Evolutionary conservation across 208 protist genomes (phyloP).

Genomic region (Entamoeba invadens): DNA sequence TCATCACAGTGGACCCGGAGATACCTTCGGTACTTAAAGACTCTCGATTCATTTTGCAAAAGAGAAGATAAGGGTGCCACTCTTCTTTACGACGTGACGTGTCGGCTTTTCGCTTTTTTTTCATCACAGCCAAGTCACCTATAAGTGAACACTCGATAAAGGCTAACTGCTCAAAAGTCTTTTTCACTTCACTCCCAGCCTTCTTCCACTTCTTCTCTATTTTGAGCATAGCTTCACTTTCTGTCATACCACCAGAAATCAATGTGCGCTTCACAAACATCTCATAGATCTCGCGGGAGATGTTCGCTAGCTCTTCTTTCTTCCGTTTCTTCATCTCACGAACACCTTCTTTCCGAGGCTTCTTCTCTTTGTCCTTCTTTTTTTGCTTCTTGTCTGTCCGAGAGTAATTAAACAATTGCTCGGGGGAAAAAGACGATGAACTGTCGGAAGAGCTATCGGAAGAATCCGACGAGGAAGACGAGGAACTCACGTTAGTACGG

Average conservation of each 20-base stretch:
- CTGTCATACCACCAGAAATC: not conserved
- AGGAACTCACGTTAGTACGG: too few relatives aligned
- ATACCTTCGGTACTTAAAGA: not conserved
- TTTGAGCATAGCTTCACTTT: not conserved
- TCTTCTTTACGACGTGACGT: not conserved
- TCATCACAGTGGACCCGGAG: not conserved
- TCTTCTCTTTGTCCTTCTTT: not conserved
- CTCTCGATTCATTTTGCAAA: not conserved
- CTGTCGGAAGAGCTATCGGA: not conserved
- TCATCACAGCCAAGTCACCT: not conserved
- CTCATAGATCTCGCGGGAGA: not conserved
- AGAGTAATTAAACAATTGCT: too few relatives aligned
- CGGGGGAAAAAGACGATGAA: not conserved
- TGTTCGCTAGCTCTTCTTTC: not conserved
- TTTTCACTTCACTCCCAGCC: not conserved
- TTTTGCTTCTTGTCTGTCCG: not conserved
- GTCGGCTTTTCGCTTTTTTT: not conserved
- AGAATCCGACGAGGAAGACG: not conserved
- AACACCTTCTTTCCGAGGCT: not conserved
- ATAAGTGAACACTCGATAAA: not conserved
- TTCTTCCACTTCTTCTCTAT: not conserved
- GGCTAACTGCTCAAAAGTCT: not conserved
- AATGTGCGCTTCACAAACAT: not conserved
- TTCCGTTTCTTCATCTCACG: not conserved
- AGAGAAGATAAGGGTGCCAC: not conserved